Evolutionary conservation across 2,329 filamentous ascomycete genomes (phyloP), one percentile per base, ranked within the genome.

Genomic region (Sporothrix pseudoabietina): DNA sequence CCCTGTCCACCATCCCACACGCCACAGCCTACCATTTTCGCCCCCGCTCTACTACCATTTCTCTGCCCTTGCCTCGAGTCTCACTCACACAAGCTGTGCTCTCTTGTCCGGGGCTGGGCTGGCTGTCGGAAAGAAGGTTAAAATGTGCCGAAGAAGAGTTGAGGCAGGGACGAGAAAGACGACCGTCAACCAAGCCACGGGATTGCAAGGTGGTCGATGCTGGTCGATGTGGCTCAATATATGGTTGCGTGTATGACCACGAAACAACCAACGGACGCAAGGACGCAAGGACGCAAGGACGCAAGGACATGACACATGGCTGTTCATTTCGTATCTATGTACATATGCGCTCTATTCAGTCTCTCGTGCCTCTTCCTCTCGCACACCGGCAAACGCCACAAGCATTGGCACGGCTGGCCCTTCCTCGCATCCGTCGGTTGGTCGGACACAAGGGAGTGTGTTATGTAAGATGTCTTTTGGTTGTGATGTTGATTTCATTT

Each of bases 51-150:
- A 44, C 41, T 44, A 44, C 49, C 49, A 1, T 54, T 54, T n/a
- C 19, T 54, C 49, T 35, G 35, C 35, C 35, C 35, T 35, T 35
- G 35, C 35, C 35, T 35, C 3, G 35, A 26, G 26, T 41, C 39
- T 41, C 39, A 41, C 39, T 41, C 39, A 41, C 39, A 41, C 39
- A 41, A 10, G 10, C 39, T 41, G 39, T 7, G 39, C 10, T 16
- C 7, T 32, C 26, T 59, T 26, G 26, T 7, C 55, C 32, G 55
- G 30, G 49, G 52, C 66, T 63, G 32, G 26, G 52, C 26, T 30
- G 22, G 47, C 26, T 57, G 19, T 57, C 69, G 69, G 69, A 71
- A 61, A 47, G 54, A 71, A 71, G 54, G 69, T 32, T 35, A 61
- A 59, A 71, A n/a, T 61, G 35, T 59, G 69, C 69, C 69, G 69